Percentiles rank a stretch among this genome's conserved stretches.
phyloP scores from a whole-genome alignment of 108 stramenopile genomes.

The Skeletonema potamos region DNA sequence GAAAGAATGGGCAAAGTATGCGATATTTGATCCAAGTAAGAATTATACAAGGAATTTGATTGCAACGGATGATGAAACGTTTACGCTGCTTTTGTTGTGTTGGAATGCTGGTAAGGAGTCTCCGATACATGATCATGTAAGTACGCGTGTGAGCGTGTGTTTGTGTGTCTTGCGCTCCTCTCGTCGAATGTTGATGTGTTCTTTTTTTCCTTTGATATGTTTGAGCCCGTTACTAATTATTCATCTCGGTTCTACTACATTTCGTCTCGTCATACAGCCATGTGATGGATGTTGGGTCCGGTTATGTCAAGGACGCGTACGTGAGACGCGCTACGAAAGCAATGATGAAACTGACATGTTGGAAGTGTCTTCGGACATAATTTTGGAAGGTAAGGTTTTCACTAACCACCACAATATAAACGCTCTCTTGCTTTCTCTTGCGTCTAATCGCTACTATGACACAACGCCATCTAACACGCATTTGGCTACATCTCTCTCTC shows the following conservation, averaged over 20 bases:
- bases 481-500: neutral
- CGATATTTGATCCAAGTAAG: constrained; percentile 44
- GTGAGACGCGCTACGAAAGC: constrained; percentile 63
- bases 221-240: constrained; percentile 24
- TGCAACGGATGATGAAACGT: constrained; percentile 76
- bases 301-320: constrained; percentile 60
- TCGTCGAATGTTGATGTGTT: too few species aligned
- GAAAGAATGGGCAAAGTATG: constrained; percentile 54
- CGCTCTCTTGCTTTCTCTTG: too few species aligned
- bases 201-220: neutral
- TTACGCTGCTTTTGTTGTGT: constrained; percentile 87
- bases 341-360: constrained; percentile 32
- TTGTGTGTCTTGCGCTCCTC: neutral
- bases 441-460: too few species aligned
- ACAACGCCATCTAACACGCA: too few species aligned
- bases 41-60: constrained; percentile 88
- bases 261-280: neutral
- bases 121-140: constrained; percentile 81
- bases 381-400: constrained; percentile 36
- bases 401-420: too few species aligned
- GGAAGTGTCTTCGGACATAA: constrained; percentile 40
- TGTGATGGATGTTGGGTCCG: constrained; percentile 89
- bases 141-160: neutral
- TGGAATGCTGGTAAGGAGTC: constrained; percentile 83
- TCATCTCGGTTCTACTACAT: constrained; percentile 11